phyloP scores from a whole-genome alignment of 805 yeast genomes.

The Starmerella bombicola region DNA sequence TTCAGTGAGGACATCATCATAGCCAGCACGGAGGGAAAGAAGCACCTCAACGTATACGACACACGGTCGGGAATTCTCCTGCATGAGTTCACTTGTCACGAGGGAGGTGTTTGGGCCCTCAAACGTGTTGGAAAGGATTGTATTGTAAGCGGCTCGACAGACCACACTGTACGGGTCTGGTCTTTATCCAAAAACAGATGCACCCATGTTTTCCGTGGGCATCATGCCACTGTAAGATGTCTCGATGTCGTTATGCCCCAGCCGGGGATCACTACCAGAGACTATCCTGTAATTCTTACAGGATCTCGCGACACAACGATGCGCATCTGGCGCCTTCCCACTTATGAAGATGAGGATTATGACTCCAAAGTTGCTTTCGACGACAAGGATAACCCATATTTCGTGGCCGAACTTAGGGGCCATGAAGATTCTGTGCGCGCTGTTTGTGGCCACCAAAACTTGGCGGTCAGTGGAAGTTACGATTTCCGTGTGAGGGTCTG shows the following conservation, averaged over 20 bases:
- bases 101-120: constrained; percentile 98
- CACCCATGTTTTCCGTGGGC: constrained; percentile 85
- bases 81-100: constrained; percentile 67
- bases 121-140: constrained; percentile 63
- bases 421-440: constrained; percentile 77
- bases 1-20: constrained; percentile 82
- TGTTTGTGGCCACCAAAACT: constrained; percentile 72
- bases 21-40: constrained; percentile 80
- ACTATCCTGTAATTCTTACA: constrained; percentile 60
- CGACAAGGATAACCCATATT: constrained; percentile 38
- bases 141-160: constrained; percentile 87
- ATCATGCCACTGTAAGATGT: constrained; percentile 85
- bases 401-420: constrained; percentile 57
- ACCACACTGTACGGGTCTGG: constrained; percentile 90
- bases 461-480: constrained; percentile 78
- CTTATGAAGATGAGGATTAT: constrained; percentile 27
- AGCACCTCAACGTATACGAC: constrained; percentile 63
- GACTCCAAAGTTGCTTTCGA: constrained; percentile 12
- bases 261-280: constrained; percentile 41
- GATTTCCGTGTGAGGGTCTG: constrained; percentile 85
- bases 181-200: constrained; percentile 72
- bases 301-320: constrained; percentile 80
- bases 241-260: constrained; percentile 67
- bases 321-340: constrained; percentile 74
- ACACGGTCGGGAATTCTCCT: constrained; percentile 57